Conservation (phyloP, 164 flowering plant genomes). For the Annona cherimola region DNA sequence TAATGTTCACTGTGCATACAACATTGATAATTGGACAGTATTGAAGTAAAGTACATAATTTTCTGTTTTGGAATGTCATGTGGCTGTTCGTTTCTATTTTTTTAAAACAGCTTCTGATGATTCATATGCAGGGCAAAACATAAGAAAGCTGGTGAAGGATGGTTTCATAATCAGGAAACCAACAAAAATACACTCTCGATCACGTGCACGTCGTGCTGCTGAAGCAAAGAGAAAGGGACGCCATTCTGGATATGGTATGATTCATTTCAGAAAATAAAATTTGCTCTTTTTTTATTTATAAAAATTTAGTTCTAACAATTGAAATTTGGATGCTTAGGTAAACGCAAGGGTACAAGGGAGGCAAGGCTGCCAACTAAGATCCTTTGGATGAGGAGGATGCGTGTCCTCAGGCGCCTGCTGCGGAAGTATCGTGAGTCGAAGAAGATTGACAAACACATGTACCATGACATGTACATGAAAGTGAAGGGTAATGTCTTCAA, state of each 20-base stretch:
- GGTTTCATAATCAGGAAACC: slow-evolving; percentile 34
- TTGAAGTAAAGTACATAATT: no score
- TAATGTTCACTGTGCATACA: not conserved
- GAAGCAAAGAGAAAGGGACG: slow-evolving; percentile 32
- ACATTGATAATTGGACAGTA: not conserved
- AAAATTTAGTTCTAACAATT: not conserved
- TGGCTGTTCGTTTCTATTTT: not conserved
- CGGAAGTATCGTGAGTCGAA: slow-evolving; percentile 25
- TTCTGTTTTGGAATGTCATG: not conserved
- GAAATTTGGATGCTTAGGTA: slow-evolving; percentile 6
- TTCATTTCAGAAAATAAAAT: not conserved
- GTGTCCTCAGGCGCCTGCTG: slow-evolving; percentile 30
- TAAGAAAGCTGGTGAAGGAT: slow-evolving; percentile 35
- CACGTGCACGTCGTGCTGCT: slow-evolving; percentile 21
- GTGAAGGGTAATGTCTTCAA: slow-evolving; percentile 39
- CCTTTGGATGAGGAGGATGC: slow-evolving; percentile 34
- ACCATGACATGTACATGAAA: slow-evolving; percentile 34
- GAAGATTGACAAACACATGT: slow-evolving; percentile 29
- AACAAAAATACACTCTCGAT: slow-evolving; percentile 29
- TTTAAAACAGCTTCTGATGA: not conserved
- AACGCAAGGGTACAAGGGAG: slow-evolving; percentile 35
- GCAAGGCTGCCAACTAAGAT: slow-evolving; percentile 31
- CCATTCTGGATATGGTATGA: slow-evolving; percentile 29
- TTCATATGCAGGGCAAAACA: slow-evolving; percentile 20
- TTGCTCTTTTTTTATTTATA: not conserved